Evolutionary conservation across 2,329 filamentous ascomycete species (phyloP).

Genomic region (Chrysosporium queenslandicum): DNA sequence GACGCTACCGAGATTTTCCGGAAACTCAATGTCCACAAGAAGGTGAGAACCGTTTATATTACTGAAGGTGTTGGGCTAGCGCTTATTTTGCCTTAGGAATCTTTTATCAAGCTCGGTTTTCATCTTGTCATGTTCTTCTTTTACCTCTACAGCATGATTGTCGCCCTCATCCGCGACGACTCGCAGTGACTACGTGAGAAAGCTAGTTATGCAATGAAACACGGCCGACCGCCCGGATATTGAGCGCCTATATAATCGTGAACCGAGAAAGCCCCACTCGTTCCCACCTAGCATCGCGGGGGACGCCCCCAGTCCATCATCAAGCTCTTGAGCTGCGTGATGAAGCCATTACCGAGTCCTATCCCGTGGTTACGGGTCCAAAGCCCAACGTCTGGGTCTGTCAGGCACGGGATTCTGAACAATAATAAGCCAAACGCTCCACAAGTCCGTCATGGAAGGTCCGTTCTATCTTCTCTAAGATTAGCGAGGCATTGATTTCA

Average conservation of each 20-base stretch:
- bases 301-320: background rate
- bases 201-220: slow-evolving; percentile 34
- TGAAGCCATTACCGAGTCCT: background rate
- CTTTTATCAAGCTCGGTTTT: slow-evolving; percentile 97
- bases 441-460: background rate
- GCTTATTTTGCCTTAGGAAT: slow-evolving; percentile 56
- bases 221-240: slow-evolving; percentile 21
- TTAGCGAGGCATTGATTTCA: background rate
- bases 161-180: slow-evolving; percentile 93
- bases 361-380: background rate
- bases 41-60: slow-evolving; percentile 46
- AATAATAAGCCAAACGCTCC: background rate
- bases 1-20: slow-evolving; percentile 99
- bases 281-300: background rate
- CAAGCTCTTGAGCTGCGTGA: background rate
- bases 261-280: background rate
- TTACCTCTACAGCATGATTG: slow-evolving; percentile 98
- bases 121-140: slow-evolving; percentile 99
- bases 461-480: background rate
- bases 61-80: background rate
- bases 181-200: slow-evolving; percentile 54
- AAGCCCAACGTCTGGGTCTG: background rate
- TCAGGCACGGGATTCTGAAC: background rate
- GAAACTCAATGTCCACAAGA: slow-evolving; percentile 98
- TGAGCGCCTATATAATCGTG: slow-evolving; percentile 3